These are phyloP conservation scores for Crithidia fasciculata DNA, from an alignment of 208 protist genomes.

Conservation along the genomic window DNA sequence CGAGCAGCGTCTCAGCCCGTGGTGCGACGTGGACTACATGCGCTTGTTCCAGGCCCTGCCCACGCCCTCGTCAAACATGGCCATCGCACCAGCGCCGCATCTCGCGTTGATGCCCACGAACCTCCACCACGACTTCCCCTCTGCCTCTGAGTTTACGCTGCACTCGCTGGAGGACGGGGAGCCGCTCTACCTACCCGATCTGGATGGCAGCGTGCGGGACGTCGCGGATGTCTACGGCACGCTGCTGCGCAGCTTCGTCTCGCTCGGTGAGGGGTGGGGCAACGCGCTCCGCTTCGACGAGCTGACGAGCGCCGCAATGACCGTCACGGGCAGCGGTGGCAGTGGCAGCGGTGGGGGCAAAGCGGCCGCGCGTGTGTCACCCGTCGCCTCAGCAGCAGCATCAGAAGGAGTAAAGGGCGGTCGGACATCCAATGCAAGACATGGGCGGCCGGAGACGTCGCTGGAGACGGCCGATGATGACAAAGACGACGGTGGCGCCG, in stretches of 20 bases:
- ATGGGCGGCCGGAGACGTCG: too few species aligned
- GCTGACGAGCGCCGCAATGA: not conserved
- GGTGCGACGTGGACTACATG: conserved; percentile 33
- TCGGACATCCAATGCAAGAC: too few species aligned
- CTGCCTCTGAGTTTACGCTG: not conserved
- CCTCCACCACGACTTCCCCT: not conserved
- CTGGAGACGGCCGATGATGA: too few species aligned
- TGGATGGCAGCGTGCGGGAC: conserved; percentile 41
- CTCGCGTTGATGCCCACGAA: conserved; percentile 10
- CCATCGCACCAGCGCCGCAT: conserved; percentile 1
- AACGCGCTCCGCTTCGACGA: not conserved
- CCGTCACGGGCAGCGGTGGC: not conserved
- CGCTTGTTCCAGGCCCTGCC: conserved; percentile 12
- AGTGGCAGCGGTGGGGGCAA: not conserved
- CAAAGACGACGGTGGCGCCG: too few species aligned
- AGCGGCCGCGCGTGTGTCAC: too few species aligned
- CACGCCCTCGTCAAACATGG: not conserved
- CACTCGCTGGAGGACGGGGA: not conserved
- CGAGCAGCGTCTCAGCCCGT: conserved; percentile 41
- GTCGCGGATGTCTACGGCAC: conserved; percentile 34
- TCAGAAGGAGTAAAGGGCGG: too few species aligned
- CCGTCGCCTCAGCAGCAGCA: too few species aligned
- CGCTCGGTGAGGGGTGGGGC: not conserved
- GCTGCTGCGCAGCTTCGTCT: conserved; percentile 13
- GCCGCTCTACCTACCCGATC: conserved; percentile 24